These are phyloP conservation scores for Ceratocystiopsis sp. DNA, from an alignment of 2,329 filamentous ascomycete species.

Conservation along the genomic window DNA sequence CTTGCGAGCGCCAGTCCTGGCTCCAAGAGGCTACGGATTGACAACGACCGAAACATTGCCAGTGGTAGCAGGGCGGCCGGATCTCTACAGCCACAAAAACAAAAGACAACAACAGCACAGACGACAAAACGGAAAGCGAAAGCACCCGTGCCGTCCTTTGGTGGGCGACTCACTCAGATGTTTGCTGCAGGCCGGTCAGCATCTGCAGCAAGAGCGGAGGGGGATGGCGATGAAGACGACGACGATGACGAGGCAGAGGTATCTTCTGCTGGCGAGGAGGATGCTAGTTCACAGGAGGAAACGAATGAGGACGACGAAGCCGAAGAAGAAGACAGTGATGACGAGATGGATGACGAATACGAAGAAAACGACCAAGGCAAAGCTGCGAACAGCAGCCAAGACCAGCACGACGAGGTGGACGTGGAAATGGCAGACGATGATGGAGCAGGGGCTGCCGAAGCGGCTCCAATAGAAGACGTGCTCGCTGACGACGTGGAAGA, in stretches of 20 bases:
- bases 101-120: constrained; percentile 17
- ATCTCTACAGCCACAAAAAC: constrained; percentile 35
- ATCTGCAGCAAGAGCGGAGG: neutral
- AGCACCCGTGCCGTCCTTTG: constrained; percentile 9
- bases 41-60: too few species aligned
- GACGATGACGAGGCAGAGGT: constrained; percentile 2
- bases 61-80: too few species aligned
- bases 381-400: neutral
- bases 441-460: too few species aligned
- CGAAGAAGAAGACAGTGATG: constrained; percentile 5
- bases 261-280: neutral
- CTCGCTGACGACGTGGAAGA: neutral
- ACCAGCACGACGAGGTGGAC: neutral
- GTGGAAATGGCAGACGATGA: constrained; percentile 3
- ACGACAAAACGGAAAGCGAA: constrained; percentile 7
- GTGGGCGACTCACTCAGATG: constrained; percentile 11
- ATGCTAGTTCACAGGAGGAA: constrained; percentile 1
- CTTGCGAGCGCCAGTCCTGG: constrained; percentile 18
- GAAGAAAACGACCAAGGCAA: constrained; percentile 2
- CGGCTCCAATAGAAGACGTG: neutral
- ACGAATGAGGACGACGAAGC: constrained; percentile 1
- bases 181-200: constrained; percentile 7
- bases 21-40: too few species aligned
- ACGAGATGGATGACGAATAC: constrained; percentile 3
- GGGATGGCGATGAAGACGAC: neutral